A percentile compares a stretch with the other conserved stretches of the same genome.
These are phyloP conservation scores for Rhynchosporium graminicola DNA, from an alignment of 2,329 filamentous ascomycete genomes.

Conservation along the genomic window DNA sequence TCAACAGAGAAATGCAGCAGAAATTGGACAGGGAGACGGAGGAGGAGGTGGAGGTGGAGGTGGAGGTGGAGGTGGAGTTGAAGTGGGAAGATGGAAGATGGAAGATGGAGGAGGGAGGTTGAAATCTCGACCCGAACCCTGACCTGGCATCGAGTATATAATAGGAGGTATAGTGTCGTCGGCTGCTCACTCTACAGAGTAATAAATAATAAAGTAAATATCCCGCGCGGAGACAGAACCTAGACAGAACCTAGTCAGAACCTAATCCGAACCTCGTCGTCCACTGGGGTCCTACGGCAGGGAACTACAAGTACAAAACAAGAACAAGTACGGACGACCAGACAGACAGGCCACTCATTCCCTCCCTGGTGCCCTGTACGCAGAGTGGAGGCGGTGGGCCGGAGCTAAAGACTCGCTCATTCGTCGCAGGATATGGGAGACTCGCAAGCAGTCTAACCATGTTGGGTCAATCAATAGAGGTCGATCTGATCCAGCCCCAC, in stretches of 20 bases:
- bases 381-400: slow-evolving; percentile 2
- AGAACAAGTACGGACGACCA: too few relatives aligned
- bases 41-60: not conserved
- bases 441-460: too few relatives aligned
- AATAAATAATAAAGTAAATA: slow-evolving; percentile 20
- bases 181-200: too few relatives aligned
- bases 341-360: too few relatives aligned
- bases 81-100: not conserved
- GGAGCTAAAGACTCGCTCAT: not conserved
- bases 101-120: slow-evolving; percentile 3
- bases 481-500: too few relatives aligned
- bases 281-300: too few relatives aligned
- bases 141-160: slow-evolving; percentile 23
- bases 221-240: not conserved
- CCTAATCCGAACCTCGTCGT: too few relatives aligned
- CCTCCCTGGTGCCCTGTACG: not conserved
- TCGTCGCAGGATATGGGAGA: not conserved
- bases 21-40: not conserved
- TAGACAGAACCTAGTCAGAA: too few relatives aligned
- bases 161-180: not conserved
- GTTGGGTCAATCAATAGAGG: too few relatives aligned
- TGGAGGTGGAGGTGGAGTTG: too few relatives aligned
- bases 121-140: slow-evolving; percentile 18
- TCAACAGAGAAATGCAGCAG: slow-evolving; percentile 23
- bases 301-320: too few relatives aligned